Conservation (phyloP, 1,139 yeast species). For the Kurtzmaniella quercitrusa region DNA sequence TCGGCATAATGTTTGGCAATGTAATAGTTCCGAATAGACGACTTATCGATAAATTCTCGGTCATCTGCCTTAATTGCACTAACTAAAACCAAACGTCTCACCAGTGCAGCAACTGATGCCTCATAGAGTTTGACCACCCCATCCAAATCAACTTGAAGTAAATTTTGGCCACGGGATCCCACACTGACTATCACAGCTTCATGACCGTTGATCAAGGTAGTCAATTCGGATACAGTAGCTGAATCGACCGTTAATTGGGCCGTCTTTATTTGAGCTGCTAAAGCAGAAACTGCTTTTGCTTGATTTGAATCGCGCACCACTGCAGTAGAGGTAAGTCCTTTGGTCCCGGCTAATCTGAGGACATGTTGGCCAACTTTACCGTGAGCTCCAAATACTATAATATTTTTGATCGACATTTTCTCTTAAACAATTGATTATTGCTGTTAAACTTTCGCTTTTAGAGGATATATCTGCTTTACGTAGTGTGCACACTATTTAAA, state of each 20-base stretch:
- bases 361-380: slow-evolving; percentile 53
- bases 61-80: slow-evolving; percentile 56
- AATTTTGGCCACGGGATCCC: slow-evolving; percentile 58
- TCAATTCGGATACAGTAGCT: slow-evolving; percentile 30
- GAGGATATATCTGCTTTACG: no score
- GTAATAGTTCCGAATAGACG: slow-evolving; percentile 35
- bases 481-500: no score
- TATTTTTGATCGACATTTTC: slow-evolving; percentile 10
- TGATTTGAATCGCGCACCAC: slow-evolving; percentile 49
- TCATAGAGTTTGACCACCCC: slow-evolving; percentile 59
- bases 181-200: slow-evolving; percentile 62
- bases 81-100: slow-evolving; percentile 48
- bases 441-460: background rate
- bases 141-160: slow-evolving; percentile 57
- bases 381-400: slow-evolving; percentile 54
- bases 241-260: slow-evolving; percentile 35
- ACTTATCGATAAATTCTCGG: slow-evolving; percentile 28
- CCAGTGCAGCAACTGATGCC: slow-evolving; percentile 46
- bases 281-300: slow-evolving; percentile 25
- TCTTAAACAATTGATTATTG: no score
- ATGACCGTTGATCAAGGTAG: slow-evolving; percentile 38
- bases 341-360: slow-evolving; percentile 18
- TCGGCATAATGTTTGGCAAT: slow-evolving; percentile 59
- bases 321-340: slow-evolving; percentile 41
- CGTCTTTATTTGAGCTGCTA: slow-evolving; percentile 34